Evolutionary conservation across 169 alveolate species (phyloP), one percentile per base, ranked within the genome.

Genomic region (Plasmodium adleri): DNA sequence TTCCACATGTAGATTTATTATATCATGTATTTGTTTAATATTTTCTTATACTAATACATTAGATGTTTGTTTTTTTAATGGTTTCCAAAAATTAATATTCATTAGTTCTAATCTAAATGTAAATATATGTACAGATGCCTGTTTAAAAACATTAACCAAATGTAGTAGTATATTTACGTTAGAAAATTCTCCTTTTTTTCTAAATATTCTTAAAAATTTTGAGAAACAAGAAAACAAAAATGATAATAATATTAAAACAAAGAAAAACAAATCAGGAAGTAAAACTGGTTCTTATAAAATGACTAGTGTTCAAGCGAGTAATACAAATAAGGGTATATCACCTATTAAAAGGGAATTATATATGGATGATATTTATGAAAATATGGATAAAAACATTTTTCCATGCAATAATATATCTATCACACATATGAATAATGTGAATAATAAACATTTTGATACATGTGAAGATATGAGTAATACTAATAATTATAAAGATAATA

Each of bases 111-210:
- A 68, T 54, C 59, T 83, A 45, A 83, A 83, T 20, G 60, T 83
- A 68, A 83, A 83, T 70, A 83, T 83, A 12, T 83, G 91, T 24
- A 83, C 91, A 20, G 28, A 58, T 43, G 91, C 91, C 5, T 67
- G 83, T 32, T 49, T 83, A 72, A 78, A 83, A 26, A 83, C 91
- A n/a, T 56, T 83, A 32, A 83, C 91, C 4, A 83, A 83, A 83
- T 83, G 91, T 66, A 83, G 91, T 63, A 83, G 91, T 56, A 83
- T 83, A 68, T 83, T 83, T 83, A 54, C 91, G 10, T 50, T 83
- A 45, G 91, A 83, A 39, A 83, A 67, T 63, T 83, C 91, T 59
- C 91, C 91, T 47, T 83, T 68, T 60, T 83, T 83, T 83, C 70
- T 83, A 43, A 83, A 68, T 15, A 83, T 83, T 49, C 91, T 83